Conservation (phyloP, 1,284 basidiomycete genomes). For the Leccinum fallax region DNA sequence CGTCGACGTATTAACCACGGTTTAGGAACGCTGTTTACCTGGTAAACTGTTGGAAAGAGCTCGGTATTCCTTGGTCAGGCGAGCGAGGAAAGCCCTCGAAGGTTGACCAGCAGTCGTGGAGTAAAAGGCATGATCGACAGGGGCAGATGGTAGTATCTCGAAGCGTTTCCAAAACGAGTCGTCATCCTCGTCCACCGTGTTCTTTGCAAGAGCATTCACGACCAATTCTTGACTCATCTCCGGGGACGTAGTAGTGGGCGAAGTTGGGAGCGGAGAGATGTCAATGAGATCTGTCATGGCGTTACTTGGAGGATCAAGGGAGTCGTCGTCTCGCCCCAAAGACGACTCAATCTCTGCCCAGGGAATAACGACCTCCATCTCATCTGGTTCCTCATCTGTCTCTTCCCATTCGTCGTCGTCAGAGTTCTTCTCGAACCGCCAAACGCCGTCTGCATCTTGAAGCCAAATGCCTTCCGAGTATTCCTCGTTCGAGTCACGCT, state of each 20-base stretch:
- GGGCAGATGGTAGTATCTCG: slow-evolving; percentile 73
- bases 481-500: slow-evolving; percentile 40
- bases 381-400: slow-evolving; percentile 31
- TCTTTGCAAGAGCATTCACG: slow-evolving; percentile 30
- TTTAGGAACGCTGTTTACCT: slow-evolving; percentile 48
- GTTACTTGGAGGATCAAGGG: slow-evolving; percentile 16
- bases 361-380: slow-evolving; percentile 30
- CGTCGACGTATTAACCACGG: not conserved
- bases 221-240: slow-evolving; percentile 37
- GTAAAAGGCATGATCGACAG: slow-evolving; percentile 80
- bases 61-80: slow-evolving; percentile 83
- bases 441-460: slow-evolving; percentile 53
- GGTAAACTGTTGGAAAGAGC: slow-evolving; percentile 80
- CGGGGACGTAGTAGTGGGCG: slow-evolving; percentile 32
- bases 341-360: slow-evolving; percentile 32
- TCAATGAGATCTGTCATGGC: slow-evolving; percentile 24
- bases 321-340: slow-evolving; percentile 21
- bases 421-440: slow-evolving; percentile 44
- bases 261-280: slow-evolving; percentile 31
- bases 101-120: slow-evolving; percentile 61
- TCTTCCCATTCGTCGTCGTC: slow-evolving; percentile 44
- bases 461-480: slow-evolving; percentile 54
- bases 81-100: slow-evolving; percentile 71
- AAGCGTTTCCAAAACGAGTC: slow-evolving; percentile 72
- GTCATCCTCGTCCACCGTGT: slow-evolving; percentile 25